phyloP scores from a whole-genome alignment of 495 filamentous ascomycete species.

The Daldinia loculata region DNA sequence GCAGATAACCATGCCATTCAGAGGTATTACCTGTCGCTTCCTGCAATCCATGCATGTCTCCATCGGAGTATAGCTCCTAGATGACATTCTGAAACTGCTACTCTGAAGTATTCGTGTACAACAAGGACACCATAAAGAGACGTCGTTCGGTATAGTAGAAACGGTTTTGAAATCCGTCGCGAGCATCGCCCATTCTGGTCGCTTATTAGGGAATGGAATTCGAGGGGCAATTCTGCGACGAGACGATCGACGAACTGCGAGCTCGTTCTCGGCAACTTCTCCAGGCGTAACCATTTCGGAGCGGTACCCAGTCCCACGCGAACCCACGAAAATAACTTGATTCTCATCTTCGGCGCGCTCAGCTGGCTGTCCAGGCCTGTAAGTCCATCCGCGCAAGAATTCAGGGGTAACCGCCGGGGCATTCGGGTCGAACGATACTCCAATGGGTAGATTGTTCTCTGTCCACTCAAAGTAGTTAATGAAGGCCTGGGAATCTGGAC shows the following conservation, averaged over 20 bases:
- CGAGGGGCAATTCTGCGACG: conserved; percentile 11
- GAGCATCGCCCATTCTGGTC: conserved; percentile 12
- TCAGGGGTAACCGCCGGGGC: conserved; percentile 10
- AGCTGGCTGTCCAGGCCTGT: background rate
- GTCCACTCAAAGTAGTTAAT: conserved; percentile 14
- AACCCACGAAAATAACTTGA: background rate
- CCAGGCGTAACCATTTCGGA: background rate
- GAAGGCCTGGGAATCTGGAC: background rate
- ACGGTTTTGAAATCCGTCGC: conserved; percentile 22
- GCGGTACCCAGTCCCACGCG: conserved; percentile 1
- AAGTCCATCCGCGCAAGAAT: conserved; percentile 14
- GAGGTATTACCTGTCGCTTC: background rate
- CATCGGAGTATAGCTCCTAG: conserved; percentile 1
- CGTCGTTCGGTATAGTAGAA: conserved; percentile 1
- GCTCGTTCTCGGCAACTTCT: background rate
- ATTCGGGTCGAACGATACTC: conserved; percentile 4
- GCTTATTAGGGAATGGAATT: conserved; percentile 3
- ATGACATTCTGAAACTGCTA: background rate
- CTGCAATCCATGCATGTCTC: conserved; percentile 28
- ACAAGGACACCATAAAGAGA: conserved; percentile 21
- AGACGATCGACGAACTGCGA: conserved; percentile 4
- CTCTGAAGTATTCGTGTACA: background rate
- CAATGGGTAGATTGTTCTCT: conserved; percentile 18
- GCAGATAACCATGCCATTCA: conserved; percentile 2
- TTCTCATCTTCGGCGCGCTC: no score